A percentile compares a stretch with the other conserved stretches of the same genome.
phyloP scores from a whole-genome alignment of 176 grass and related monocot genomes.

The Coix lacrymajobi region DNA sequence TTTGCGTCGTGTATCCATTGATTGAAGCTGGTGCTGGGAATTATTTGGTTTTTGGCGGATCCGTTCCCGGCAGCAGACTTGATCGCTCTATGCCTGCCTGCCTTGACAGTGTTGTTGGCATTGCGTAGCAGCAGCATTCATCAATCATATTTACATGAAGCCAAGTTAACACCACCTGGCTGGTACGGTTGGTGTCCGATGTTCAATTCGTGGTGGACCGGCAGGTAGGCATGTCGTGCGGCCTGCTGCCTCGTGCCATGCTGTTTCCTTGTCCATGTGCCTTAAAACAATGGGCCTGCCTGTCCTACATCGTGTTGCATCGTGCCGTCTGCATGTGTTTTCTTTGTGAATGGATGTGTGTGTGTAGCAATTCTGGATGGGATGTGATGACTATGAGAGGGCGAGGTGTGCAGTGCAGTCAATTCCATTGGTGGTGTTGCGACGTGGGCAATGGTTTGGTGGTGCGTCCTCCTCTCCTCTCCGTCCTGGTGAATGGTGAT shows the following conservation, averaged over 20 bases:
- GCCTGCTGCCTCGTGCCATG: neutral
- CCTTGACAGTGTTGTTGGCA: neutral
- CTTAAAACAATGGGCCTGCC: neutral
- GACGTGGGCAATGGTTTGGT: too few relatives aligned
- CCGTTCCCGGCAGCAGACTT: neutral
- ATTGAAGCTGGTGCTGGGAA: neutral
- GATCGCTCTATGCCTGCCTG: too few relatives aligned
- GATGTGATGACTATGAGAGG: too few relatives aligned
- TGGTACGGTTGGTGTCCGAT: neutral
- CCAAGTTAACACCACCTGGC: slow-evolving; percentile 19
- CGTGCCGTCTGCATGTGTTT: too few relatives aligned
- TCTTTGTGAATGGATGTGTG: too few relatives aligned
- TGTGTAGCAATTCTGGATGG: too few relatives aligned
- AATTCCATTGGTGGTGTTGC: too few relatives aligned
- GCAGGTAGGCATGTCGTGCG: neutral
- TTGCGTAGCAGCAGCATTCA: neutral
- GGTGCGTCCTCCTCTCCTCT: too few relatives aligned
- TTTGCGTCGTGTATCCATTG: neutral
- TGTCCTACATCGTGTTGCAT: too few relatives aligned
- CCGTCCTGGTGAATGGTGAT: too few relatives aligned
- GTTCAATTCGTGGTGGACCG: neutral
- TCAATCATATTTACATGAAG: neutral
- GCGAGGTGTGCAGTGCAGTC: too few relatives aligned
- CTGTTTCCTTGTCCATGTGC: slow-evolving; percentile 3
- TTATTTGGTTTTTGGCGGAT: neutral